Evolutionary conservation across 768 basidiomycete genomes (phyloP), one percentile per base, ranked within the genome.

Genomic region (Pleurotus pulmonarius): DNA sequence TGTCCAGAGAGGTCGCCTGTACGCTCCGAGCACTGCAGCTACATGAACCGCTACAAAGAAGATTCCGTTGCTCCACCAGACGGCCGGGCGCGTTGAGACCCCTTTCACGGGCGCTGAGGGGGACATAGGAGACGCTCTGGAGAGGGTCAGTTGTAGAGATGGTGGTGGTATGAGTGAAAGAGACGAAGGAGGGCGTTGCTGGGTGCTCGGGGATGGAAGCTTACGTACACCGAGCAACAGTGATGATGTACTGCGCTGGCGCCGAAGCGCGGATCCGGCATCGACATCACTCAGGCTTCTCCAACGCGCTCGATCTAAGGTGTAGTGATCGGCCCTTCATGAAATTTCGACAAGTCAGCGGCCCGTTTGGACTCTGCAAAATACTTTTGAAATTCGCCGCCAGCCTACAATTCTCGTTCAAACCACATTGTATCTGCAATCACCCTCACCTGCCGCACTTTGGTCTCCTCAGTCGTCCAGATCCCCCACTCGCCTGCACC

Each of bases 1-100:
- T 0, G 67, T 55, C 47, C 71, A 70, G 2, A 75, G 73, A 0
- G 88, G 87, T 56, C 75, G 72, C 59, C 70, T 75, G 45, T 77
- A 73, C 2, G 80, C 70, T 13, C 86, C 88, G 48, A 77, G 55
- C 22, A 77, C 49, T 3, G 86, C 83, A 11, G 81, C 80, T 22
- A 87, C 13, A 65, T 91, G 89, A 4, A 80, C 71, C 5, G 67
- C 70, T 48, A 80, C 57, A 63, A 87, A 86, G 68, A 88, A 85
- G 22, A 78, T 65, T 40, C 69, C 71, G 62, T 87, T 88, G 12
- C 75, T 70, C 83, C 85, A 87, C 87, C 86, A 87, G 46, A 87
- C 74, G 52, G 66, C 68, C 16, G 69, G 69, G 13, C 46, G 61
- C 15, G 53, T 49, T n/a, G 13, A 3, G 16, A 5, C 29, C 25